Conservation (phyloP, 179 eudicot genomes). For the Carnegiea gigantea region DNA sequence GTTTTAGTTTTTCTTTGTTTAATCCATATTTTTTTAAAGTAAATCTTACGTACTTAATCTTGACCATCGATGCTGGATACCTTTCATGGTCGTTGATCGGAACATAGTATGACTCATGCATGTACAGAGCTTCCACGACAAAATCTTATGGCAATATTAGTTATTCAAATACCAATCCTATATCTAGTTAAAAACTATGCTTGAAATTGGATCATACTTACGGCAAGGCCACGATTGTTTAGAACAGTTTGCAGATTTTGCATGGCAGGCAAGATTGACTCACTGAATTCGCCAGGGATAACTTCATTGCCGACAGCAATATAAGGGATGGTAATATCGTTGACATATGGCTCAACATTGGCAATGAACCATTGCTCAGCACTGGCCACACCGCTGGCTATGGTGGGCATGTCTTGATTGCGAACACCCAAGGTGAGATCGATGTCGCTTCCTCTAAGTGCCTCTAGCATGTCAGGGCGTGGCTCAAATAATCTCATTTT, state of each 20-base stretch:
- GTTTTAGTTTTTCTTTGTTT: too few relatives aligned
- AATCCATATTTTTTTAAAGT: too few relatives aligned
- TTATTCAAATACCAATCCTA: too few relatives aligned
- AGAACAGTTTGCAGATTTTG: conserved; percentile 15
- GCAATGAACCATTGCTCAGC: conserved; percentile 11
- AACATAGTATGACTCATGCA: too few relatives aligned
- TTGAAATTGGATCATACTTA: neutral
- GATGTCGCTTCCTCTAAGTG: conserved; percentile 8
- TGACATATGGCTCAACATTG: conserved; percentile 4
- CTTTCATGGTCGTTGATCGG: too few relatives aligned
- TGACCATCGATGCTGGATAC: too few relatives aligned
- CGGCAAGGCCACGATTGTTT: neutral
- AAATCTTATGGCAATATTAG: too few relatives aligned
- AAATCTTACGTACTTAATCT: too few relatives aligned
- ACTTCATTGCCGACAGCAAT: conserved; percentile 21
- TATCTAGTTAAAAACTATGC: too few relatives aligned
- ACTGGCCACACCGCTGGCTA: neutral
- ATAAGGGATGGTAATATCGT: neutral
- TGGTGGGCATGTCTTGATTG: conserved; percentile 13
- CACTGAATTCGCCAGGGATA: conserved; percentile 4
- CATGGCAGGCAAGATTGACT: conserved; percentile 3
- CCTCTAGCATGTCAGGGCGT: neutral
- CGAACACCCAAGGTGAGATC: conserved; percentile 12
- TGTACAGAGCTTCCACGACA: too few relatives aligned
- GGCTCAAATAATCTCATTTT: conserved; percentile 16